Evolutionary conservation across 768 basidiomycete genomes (phyloP), one percentile per base, ranked within the genome.

Genomic region (Russula dissimulans): DNA sequence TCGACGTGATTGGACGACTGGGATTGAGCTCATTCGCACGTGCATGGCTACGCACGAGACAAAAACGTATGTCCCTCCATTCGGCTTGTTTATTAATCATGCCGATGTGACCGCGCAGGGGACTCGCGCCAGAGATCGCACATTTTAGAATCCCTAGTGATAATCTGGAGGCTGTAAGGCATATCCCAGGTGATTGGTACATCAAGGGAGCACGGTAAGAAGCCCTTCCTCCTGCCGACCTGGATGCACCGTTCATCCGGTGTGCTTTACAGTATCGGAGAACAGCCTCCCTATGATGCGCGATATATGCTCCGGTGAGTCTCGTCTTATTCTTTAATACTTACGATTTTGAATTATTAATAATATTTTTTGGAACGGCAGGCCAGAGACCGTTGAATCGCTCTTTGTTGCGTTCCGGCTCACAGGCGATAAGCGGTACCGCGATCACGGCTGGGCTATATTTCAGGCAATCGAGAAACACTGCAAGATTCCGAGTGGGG

Each of bases 321-420:
- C 29, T 55, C 29, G 3, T 29, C 32, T 4, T 51, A 5, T 51
- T 47, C 46, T 34, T 44, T 50, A 18, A 52, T 38, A 1, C 43
- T 29, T 29, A 34, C 12, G 46, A 34, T 11, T 44, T 46, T 22
- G 11, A 26, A 26, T 26, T 26, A 26, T n/a, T n/a, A n/a, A n/a
- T 1, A 26, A 26, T 26, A 1, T 26, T 31, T 32, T 26, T 36
- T 41, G 29, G 6, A 14, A 39, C 14, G 15, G 29, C 65, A 87
- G 91, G 7, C 95, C 95, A 2, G 95, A 98, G 76, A 98, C 95
- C 1, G 81, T 94, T 29, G 95, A 98, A 71, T 94, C 91, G 0
- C 82, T 97, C 43, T 95, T 97, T 78, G 75, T 93, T 46, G 94
- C 92, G 0, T 97, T 79, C 72, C 82, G 95, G n/a, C 76, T 93